A percentile compares a stretch with the other conserved stretches of the same genome.
These are phyloP conservation scores for Globisporangium middletonii DNA, from an alignment of 352 stramenopile genomes.

Conservation along the genomic window DNA sequence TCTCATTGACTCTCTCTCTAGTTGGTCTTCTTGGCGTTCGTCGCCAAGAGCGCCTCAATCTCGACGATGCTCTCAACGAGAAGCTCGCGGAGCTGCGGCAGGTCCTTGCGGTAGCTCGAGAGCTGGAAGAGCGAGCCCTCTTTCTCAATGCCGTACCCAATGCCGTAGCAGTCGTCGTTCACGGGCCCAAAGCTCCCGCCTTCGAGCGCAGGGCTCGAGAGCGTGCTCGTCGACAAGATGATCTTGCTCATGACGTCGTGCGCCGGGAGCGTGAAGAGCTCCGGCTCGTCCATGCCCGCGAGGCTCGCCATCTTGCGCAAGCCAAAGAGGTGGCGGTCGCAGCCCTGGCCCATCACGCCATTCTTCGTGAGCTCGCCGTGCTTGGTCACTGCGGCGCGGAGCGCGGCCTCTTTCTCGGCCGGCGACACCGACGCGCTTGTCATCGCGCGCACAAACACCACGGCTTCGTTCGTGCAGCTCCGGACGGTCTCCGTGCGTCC, in stretches of 20 bases:
- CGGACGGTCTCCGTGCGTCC: conserved; percentile 88
- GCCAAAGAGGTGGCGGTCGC: conserved; percentile 84
- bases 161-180: conserved; percentile 86
- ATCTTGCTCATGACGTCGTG: conserved; percentile 85
- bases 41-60: conserved; percentile 57
- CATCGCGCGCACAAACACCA: conserved; percentile 72
- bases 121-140: conserved; percentile 83
- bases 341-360: conserved; percentile 87
- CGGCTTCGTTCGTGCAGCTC: conserved; percentile 84
- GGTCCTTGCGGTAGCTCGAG: conserved; percentile 76
- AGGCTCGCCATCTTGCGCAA: conserved; percentile 65
- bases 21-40: conserved; percentile 24
- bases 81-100: conserved; percentile 64
- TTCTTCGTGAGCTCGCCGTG: conserved; percentile 89
- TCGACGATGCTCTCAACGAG: conserved; percentile 69
- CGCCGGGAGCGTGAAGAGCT: conserved; percentile 76
- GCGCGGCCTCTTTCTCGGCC: conserved; percentile 50
- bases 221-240: conserved; percentile 88
- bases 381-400: conserved; percentile 77
- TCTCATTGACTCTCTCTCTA: background rate
- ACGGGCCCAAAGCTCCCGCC: conserved; percentile 88
- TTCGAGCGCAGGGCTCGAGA: conserved; percentile 79
- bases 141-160: conserved; percentile 86
- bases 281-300: conserved; percentile 46
- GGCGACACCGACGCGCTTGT: conserved; percentile 39